phyloP scores from a whole-genome alignment of 2,329 filamentous ascomycete genomes.

The Pyrenochaeta sp. region DNA sequence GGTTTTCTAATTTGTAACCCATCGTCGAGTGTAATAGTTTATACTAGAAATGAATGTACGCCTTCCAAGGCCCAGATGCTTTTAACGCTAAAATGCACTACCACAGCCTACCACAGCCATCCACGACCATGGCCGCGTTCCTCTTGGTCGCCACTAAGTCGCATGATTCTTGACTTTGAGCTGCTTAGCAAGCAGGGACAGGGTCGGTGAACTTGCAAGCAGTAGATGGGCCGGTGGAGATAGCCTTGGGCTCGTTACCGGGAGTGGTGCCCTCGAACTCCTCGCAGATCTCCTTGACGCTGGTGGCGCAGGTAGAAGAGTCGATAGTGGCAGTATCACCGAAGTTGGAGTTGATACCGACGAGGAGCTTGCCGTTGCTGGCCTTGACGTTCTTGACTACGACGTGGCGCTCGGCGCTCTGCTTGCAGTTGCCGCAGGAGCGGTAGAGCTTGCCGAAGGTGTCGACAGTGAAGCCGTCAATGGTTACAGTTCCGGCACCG shows the following conservation, averaged over 20 bases:
- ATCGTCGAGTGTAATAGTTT: conserved; percentile 10
- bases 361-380: conserved; percentile 54
- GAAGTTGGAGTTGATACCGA: conserved; percentile 62
- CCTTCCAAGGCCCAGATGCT: conserved; percentile 6
- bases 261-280: conserved; percentile 44
- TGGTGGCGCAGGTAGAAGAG: conserved; percentile 37
- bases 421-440: conserved; percentile 60
- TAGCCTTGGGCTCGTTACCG: conserved; percentile 37
- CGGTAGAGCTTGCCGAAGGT: conserved; percentile 56
- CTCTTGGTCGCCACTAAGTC: background rate
- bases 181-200: conserved; percentile 30
- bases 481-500: conserved; percentile 51
- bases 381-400: conserved; percentile 56
- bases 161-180: background rate
- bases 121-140: background rate
- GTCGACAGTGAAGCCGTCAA: conserved; percentile 43
- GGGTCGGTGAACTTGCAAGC: conserved; percentile 29
- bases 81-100: conserved; percentile 15
- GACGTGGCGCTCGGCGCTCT: conserved; percentile 54
- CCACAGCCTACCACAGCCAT: background rate
- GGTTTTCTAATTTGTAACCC: background rate
- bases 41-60: conserved; percentile 26
- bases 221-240: conserved; percentile 41
- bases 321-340: conserved; percentile 60
- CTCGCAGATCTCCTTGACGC: conserved; percentile 42